Percentiles rank a stretch among this genome's conserved stretches.
Evolutionary conservation across 352 stramenopile species (phyloP).

Genomic region (Saprolegnia diclina): DNA sequence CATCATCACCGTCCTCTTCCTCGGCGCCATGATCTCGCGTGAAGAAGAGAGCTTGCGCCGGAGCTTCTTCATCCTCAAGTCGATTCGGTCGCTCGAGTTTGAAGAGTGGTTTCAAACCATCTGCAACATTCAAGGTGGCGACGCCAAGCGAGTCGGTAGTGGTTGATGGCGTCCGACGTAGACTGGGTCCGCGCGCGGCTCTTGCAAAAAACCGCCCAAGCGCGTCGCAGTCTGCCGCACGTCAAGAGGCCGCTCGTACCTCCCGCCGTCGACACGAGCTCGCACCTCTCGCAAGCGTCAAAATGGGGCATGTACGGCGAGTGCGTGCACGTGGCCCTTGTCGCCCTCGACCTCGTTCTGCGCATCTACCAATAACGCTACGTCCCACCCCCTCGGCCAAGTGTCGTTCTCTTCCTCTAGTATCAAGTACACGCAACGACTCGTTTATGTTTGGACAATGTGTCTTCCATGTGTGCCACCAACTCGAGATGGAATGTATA

Average conservation of each 20-base stretch:
- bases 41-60: constrained; percentile 26
- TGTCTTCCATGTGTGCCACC: not conserved
- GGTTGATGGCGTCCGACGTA: not conserved
- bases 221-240: not conserved
- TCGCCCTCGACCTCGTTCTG: constrained; percentile 53
- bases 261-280: constrained; percentile 58
- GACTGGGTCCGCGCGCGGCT: constrained; percentile 18
- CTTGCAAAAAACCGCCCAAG: not conserved
- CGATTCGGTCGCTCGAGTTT: constrained; percentile 28
- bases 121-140: constrained; percentile 5
- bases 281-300: constrained; percentile 64
- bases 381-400: too few relatives aligned
- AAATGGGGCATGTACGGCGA: constrained; percentile 77
- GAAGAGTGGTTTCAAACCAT: constrained; percentile 25
- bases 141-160: not conserved
- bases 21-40: constrained; percentile 19
- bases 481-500: too few relatives aligned
- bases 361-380: not conserved
- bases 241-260: not conserved
- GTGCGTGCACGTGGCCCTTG: constrained; percentile 68
- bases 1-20: constrained; percentile 19
- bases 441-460: too few relatives aligned
- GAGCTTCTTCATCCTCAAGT: constrained; percentile 27
- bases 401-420: too few relatives aligned
- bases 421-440: too few relatives aligned